Base-by-base conservation (phyloP, 352 stramenopile genomes). In the Phytophthora cryptogea region DNA sequence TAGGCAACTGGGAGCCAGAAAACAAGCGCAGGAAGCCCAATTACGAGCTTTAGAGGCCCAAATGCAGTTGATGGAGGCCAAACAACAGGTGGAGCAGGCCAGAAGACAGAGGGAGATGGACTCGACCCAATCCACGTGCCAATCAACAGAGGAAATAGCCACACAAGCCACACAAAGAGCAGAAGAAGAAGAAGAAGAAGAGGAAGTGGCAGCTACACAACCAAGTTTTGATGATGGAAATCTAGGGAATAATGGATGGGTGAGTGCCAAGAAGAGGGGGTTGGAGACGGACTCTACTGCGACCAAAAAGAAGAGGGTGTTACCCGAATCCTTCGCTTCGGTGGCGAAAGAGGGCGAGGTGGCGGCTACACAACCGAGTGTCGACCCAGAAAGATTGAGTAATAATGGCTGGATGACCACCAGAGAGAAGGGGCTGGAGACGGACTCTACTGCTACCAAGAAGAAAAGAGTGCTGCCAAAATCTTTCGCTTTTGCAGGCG, bases 401-500 rank as follows among this genome's bases (percentile, higher is more conserved):
- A 39, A 39, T n/a, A 39, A 39, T 5, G 58, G 48, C 14, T 75
- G 62, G 67, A 52, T 69, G 31, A 65, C 14, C 14, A 58, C 53
- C 0, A 50, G 44, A 40, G 65, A 70, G 32, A 39, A 45, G n/a
- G 62, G 59, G 17, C 16, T 51, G 13, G 56, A 72, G 23, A 43
- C 37, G 0, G 39, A 68, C 28, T 41, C 40, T 14, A 41, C 26
- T 14, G 39, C 33, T 3, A 2, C 37, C 8, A 70, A 68, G 32
- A 68, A 68, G 40, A 78, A 73, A 28, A 49, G 59, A 4, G 31
- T 67, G 43, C 41, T 76, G 26, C 70, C 70, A 10, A 23, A 49
- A 5, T 75, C 67, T 0, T 75, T 75, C 27, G 48, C 13, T 35
- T 44, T 60, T 16, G 60, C 52, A 23, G 52, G 64, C 27, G 45